Conservation (phyloP, 2,329 filamentous ascomycete species). For the Epichloe brachyelytri region DNA sequence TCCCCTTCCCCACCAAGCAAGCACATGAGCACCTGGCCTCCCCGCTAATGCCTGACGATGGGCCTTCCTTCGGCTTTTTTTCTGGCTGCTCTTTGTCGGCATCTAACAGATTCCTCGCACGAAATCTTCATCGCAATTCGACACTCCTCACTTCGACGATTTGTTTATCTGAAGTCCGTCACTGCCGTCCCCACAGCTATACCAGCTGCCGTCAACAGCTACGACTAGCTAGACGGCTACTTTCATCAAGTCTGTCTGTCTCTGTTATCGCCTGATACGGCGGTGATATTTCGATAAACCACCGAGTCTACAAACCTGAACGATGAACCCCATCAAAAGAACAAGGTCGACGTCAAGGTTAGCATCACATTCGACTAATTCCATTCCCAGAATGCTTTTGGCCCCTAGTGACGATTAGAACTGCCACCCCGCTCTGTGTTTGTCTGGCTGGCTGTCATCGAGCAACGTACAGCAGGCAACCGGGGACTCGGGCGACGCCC, state of each 20-base stretch:
- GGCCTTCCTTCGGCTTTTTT: not conserved
- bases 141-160: not conserved
- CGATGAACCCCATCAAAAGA: conserved; percentile 94
- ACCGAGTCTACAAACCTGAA: conserved; percentile 11
- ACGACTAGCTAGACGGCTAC: not conserved
- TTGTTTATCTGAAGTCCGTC: not conserved
- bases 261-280: not conserved
- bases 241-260: not conserved
- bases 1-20: too few relatives aligned
- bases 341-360: conserved; percentile 95
- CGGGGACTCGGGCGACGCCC: not conserved
- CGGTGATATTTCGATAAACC: not conserved
- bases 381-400: not conserved
- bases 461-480: not conserved
- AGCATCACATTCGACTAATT: conserved; percentile 25
- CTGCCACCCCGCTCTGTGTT: not conserved
- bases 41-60: not conserved
- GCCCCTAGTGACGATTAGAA: not conserved
- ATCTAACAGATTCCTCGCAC: not conserved
- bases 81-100: not conserved
- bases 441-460: not conserved
- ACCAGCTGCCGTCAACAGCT: not conserved
- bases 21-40: too few relatives aligned
- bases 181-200: not conserved
- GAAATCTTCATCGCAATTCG: not conserved